phyloP scores from a whole-genome alignment of 768 basidiomycete species.

The Termitomyces eurrhizus region DNA sequence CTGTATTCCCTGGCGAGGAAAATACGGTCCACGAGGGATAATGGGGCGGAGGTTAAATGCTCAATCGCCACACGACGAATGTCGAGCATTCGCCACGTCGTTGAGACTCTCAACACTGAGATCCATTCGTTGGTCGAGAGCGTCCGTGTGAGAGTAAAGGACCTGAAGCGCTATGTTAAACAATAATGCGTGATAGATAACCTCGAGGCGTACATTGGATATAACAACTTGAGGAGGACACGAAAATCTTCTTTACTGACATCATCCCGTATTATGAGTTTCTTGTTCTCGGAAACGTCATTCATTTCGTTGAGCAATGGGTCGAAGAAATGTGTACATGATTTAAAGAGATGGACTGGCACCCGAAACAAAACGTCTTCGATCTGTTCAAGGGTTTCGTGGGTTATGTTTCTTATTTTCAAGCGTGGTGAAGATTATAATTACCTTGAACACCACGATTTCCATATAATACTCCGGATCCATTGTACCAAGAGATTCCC shows the following conservation, averaged over 20 bases:
- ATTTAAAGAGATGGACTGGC: constrained; percentile 6
- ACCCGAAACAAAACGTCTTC: constrained; percentile 10
- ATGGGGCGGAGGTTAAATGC: constrained; percentile 3
- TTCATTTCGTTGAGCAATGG: not conserved
- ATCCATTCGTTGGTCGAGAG: constrained; percentile 11
- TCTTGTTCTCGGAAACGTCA: not conserved
- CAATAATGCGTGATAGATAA: not conserved
- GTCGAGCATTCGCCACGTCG: constrained; percentile 13
- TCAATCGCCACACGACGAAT: constrained; percentile 13
- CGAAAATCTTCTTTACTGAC: constrained; percentile 10
- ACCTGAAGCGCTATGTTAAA: not conserved
- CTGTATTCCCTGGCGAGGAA: constrained; percentile 6
- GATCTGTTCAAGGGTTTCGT: not conserved
- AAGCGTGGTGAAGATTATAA: not conserved
- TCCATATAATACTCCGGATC: constrained; percentile 10
- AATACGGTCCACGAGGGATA: constrained; percentile 6
- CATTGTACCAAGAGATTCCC: not conserved
- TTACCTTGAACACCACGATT: constrained; percentile 7
- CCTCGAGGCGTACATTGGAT: constrained; percentile 8
- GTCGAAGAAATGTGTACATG: constrained; percentile 9
- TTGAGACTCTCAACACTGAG: constrained; percentile 12
- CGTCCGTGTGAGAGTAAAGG: constrained; percentile 4
- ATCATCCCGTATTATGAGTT: constrained; percentile 1
- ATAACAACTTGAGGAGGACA: constrained; percentile 11
- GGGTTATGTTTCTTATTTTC: not conserved